These are phyloP conservation scores for Vigna trinervia DNA, from an alignment of 306 rosid genomes.

Conservation along the genomic window DNA sequence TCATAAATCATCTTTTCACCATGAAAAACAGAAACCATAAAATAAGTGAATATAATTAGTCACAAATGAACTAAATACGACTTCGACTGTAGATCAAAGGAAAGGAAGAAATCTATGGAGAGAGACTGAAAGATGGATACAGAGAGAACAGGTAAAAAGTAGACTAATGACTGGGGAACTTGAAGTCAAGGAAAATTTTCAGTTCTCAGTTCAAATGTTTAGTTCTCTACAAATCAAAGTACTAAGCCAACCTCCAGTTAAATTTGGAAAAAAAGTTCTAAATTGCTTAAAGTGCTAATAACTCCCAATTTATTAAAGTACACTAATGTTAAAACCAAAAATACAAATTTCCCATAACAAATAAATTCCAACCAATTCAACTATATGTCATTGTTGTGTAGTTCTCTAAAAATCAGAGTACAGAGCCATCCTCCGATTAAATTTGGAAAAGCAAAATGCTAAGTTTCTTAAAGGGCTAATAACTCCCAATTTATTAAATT, in stretches of 20 bases:
- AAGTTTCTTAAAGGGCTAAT: background rate
- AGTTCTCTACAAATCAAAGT: background rate
- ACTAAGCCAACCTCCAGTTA: background rate
- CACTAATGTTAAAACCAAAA: background rate
- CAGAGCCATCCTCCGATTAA: background rate
- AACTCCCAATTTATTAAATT: background rate
- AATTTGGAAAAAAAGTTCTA: background rate
- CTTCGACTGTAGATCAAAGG: constrained; percentile 15
- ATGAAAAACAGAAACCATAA: constrained; percentile 21
- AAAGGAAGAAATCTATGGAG: background rate
- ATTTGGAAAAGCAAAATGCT: background rate
- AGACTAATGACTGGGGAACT: constrained; percentile 9
- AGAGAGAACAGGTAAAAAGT: constrained; percentile 5
- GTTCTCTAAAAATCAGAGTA: background rate
- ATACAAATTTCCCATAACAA: background rate
- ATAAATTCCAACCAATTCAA: constrained; percentile 2
- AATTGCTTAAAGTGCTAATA: background rate
- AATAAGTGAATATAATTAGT: background rate
- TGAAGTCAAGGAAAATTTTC: constrained; percentile 6
- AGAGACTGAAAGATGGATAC: background rate
- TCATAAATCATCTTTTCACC: constrained; percentile 14
- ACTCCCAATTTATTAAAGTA: background rate
- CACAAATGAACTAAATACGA: background rate
- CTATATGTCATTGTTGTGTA: constrained; percentile 10
- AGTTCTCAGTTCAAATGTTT: constrained; percentile 3